These are phyloP conservation scores for Trichoderma semiorbis DNA, from an alignment of 2,329 filamentous ascomycete genomes.

Conservation along the genomic window DNA sequence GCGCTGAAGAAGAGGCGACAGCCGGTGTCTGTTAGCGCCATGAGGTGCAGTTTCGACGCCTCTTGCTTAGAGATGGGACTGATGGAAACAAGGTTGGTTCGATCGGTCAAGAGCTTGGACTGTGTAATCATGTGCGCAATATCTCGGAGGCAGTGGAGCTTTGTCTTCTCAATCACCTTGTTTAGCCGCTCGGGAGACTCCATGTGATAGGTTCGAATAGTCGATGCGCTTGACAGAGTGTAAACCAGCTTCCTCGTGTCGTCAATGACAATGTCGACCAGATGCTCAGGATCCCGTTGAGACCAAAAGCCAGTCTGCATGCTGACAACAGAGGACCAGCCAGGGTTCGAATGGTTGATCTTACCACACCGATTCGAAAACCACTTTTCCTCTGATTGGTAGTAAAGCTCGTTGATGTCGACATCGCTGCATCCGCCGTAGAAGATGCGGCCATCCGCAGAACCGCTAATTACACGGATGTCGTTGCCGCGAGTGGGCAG, in stretches of 20 bases:
- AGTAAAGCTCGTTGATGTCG: conserved; percentile 90
- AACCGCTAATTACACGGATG: conserved; percentile 75
- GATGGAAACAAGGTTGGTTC: conserved; percentile 75
- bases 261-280: conserved; percentile 80
- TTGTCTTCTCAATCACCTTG: conserved; percentile 64
- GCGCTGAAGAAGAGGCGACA: conserved; percentile 91
- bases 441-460: conserved; percentile 86
- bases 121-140: conserved; percentile 83
- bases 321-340: conserved; percentile 62
- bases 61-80: conserved; percentile 78
- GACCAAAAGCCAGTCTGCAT: conserved; percentile 50
- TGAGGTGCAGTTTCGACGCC: conserved; percentile 78
- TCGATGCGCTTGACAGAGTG: conserved; percentile 81
- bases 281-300: conserved; percentile 55
- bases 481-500: conserved; percentile 72
- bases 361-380: conserved; percentile 86
- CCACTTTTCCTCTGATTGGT: conserved; percentile 97
- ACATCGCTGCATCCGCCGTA: conserved; percentile 78
- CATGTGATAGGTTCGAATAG: conserved; percentile 89
- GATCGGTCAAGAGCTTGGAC: conserved; percentile 66
- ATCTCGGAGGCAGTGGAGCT: conserved; percentile 60
- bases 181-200: conserved; percentile 60
- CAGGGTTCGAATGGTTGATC: conserved; percentile 78
- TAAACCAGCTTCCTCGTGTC: conserved; percentile 86
- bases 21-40: conserved; percentile 86